These are phyloP conservation scores for Scedosporium aurantiacum DNA, from an alignment of 2,329 filamentous ascomycete species.

Conservation along the genomic window DNA sequence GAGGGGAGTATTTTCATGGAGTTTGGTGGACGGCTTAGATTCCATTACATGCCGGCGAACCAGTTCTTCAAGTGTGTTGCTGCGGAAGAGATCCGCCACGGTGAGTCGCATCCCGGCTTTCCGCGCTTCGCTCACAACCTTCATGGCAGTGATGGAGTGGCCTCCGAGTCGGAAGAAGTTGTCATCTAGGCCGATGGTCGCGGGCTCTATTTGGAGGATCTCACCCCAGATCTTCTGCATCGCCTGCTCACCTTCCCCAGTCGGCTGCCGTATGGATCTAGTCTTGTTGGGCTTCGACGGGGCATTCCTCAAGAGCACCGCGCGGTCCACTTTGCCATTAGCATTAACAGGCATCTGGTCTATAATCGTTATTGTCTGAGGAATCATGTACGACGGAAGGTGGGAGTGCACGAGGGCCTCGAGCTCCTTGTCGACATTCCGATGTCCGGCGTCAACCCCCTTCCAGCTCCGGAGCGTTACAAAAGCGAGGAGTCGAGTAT, in stretches of 20 bases:
- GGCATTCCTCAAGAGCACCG: conserved; percentile 16
- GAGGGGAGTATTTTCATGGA: too few relatives aligned
- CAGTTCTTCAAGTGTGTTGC: conserved; percentile 25
- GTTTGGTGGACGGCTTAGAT: too few relatives aligned
- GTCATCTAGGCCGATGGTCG: conserved; percentile 3
- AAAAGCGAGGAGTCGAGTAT: too few relatives aligned
- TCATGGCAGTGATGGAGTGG: conserved; percentile 21
- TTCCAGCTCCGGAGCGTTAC: too few relatives aligned
- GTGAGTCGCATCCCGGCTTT: conserved; percentile 20
- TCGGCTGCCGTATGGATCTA: not conserved
- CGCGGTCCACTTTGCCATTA: too few relatives aligned
- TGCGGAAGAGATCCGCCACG: conserved; percentile 27
- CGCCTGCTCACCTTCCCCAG: not conserved
- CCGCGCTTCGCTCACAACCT: conserved; percentile 6
- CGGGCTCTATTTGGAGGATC: not conserved
- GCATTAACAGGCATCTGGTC: too few relatives aligned
- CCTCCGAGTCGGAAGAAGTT: conserved; percentile 18
- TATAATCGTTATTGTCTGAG: too few relatives aligned
- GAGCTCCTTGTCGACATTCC: too few relatives aligned
- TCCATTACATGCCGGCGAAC: too few relatives aligned
- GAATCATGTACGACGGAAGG: too few relatives aligned
- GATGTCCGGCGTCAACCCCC: too few relatives aligned
- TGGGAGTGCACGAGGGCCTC: too few relatives aligned
- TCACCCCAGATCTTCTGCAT: not conserved
- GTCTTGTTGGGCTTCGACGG: not conserved